These are phyloP conservation scores for Cocos nucifera DNA, from an alignment of 176 grass and related monocot genomes.

Conservation along the genomic window DNA sequence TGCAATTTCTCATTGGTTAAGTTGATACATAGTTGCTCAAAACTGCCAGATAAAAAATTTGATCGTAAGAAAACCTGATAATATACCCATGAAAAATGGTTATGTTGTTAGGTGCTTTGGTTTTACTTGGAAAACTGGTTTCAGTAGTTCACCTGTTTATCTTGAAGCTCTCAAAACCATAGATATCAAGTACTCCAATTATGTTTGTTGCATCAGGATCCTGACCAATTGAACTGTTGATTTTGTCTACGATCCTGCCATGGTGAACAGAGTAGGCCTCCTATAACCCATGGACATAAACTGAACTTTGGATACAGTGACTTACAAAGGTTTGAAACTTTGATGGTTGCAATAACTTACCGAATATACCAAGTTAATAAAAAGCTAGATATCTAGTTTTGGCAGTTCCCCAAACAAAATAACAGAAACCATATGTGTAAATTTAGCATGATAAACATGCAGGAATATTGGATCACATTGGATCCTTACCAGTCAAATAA, in stretches of 20 bases:
- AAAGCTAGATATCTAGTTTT: too few relatives aligned
- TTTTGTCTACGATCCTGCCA: constrained; percentile 93
- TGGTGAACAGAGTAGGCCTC: constrained; percentile 9
- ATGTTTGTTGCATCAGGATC: constrained; percentile 68
- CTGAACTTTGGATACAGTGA: too few relatives aligned
- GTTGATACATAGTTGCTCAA: constrained; percentile 91
- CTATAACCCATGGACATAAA: too few relatives aligned
- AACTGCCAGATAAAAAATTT: constrained; percentile 48
- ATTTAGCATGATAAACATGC: too few relatives aligned
- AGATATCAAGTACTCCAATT: constrained; percentile 98
- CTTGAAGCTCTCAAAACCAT: constrained; percentile 98
- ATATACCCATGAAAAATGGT: background rate
- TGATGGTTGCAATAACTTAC: too few relatives aligned
- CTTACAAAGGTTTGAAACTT: too few relatives aligned
- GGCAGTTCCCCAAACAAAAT: too few relatives aligned
- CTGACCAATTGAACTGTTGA: constrained; percentile 90
- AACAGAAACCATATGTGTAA: too few relatives aligned
- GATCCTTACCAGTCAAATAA: constrained; percentile 78
- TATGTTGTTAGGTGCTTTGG: background rate
- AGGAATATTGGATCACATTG: constrained; percentile 1
- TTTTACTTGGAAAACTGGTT: background rate
- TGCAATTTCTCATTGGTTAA: constrained; percentile 96
- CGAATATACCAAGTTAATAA: too few relatives aligned
- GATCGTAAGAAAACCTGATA: background rate
- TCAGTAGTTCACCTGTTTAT: constrained; percentile 58